Conservation (phyloP, 805 yeast species). For the Phaffomyces antillensis region DNA sequence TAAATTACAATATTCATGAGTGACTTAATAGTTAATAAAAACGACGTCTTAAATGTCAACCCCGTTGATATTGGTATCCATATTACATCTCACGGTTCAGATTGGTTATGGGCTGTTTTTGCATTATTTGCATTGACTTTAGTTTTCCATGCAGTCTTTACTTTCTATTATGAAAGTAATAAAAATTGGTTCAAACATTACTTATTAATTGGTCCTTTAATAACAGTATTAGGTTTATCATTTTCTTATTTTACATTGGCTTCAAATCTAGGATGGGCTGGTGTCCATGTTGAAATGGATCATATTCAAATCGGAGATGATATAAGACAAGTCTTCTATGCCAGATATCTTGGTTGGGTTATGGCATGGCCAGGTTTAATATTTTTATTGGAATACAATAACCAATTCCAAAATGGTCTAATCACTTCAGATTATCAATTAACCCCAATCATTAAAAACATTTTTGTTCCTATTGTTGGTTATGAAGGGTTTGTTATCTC, state of each 20-base stretch:
- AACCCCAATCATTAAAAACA: conserved; percentile 17
- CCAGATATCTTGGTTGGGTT: conserved; percentile 52
- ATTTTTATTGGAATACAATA: conserved; percentile 24
- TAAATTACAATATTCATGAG: neutral
- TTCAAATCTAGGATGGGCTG: conserved; percentile 51
- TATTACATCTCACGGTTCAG: conserved; percentile 52
- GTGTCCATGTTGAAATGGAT: conserved; percentile 38
- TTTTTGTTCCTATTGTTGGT: conserved; percentile 36
- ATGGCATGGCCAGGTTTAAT: conserved; percentile 41
- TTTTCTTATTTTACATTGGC: conserved; percentile 49
- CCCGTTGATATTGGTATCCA: conserved; percentile 37
- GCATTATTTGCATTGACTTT: conserved; percentile 37
- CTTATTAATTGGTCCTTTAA: conserved; percentile 35
- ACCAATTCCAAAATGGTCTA: conserved; percentile 14
- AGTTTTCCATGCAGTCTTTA: conserved; percentile 19
- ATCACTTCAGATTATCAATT: conserved; percentile 4
- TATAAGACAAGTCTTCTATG: conserved; percentile 48
- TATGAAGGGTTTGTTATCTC: conserved; percentile 44
- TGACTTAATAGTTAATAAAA: neutral
- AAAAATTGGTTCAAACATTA: conserved; percentile 24
- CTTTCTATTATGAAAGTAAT: conserved; percentile 16
- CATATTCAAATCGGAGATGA: conserved; percentile 33
- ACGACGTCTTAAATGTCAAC: conserved; percentile 9
- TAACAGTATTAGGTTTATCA: conserved; percentile 35
- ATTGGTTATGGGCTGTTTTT: conserved; percentile 64